Percentiles rank a stretch among this genome's conserved stretches.
These are phyloP conservation scores for Paecilomyces sp. DNA, from an alignment of 2,329 filamentous ascomycete species.

Conservation along the genomic window DNA sequence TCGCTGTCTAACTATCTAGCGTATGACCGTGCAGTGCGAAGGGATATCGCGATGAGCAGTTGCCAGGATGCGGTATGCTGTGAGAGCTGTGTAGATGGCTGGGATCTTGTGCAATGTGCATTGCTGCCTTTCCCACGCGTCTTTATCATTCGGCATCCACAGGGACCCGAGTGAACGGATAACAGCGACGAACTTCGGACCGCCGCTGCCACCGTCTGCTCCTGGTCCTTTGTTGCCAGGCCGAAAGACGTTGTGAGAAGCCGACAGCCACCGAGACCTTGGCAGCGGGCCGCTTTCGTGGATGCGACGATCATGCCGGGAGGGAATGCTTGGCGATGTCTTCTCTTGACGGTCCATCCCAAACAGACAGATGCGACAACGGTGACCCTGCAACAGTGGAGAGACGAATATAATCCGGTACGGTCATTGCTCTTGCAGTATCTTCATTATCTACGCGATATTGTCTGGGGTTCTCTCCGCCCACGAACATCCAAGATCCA, in stretches of 20 bases:
- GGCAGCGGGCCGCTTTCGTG: not conserved
- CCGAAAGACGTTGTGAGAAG: not conserved
- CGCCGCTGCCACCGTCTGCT: not conserved
- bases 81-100: not conserved
- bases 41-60: not conserved
- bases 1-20: too few relatives aligned
- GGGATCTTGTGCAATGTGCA: not conserved
- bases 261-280: not conserved
- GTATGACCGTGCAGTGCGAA: not conserved
- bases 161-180: not conserved
- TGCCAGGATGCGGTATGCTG: not conserved
- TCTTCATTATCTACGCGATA: not conserved
- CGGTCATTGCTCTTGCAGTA: not conserved
- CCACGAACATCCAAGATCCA: not conserved
- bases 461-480: not conserved
- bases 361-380: not conserved
- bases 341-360: not conserved
- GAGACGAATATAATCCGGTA: not conserved
- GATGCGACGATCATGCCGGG: not conserved
- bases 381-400: not conserved
- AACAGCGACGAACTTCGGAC: not conserved
- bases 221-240: not conserved
- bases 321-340: not conserved
- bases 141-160: not conserved
- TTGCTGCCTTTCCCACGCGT: not conserved